phyloP scores from a whole-genome alignment of 768 basidiomycete genomes.

The Rhodotorula diobovata region DNA sequence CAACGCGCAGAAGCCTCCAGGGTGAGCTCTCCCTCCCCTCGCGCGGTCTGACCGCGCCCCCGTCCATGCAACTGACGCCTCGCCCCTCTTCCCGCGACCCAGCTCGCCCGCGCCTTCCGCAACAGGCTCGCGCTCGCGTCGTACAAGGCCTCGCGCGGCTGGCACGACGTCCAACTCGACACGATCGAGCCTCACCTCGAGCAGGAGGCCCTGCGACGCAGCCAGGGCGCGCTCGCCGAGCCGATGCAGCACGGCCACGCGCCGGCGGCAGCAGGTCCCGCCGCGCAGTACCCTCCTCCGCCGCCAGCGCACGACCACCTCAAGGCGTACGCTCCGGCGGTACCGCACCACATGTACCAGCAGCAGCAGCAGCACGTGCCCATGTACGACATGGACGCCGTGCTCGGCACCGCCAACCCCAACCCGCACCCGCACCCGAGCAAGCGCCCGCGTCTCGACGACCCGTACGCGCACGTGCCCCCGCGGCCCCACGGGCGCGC shows the following conservation, averaged over 20 bases:
- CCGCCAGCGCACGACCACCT: background rate
- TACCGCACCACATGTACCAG: background rate
- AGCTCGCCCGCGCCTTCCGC: slow-evolving; percentile 40
- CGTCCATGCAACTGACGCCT: background rate
- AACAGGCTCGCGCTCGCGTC: slow-evolving; percentile 39
- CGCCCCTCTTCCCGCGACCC: background rate
- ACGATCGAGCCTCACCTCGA: slow-evolving; percentile 38
- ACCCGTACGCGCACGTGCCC: no score
- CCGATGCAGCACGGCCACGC: background rate
- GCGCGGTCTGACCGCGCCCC: background rate
- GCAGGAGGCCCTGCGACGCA: slow-evolving; percentile 17
- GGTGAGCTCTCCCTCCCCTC: slow-evolving; percentile 2
- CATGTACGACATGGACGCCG: slow-evolving; percentile 16
- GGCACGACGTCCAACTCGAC: slow-evolving; percentile 36
- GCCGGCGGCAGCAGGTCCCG: background rate
- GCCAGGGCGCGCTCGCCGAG: background rate
- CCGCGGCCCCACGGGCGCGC: no score
- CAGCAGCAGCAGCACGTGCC: background rate
- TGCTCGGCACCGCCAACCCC: background rate
- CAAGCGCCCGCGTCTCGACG: slow-evolving; percentile 10
- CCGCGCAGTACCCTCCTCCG: no score
- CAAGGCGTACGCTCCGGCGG: background rate
- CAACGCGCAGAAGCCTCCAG: slow-evolving; percentile 26
- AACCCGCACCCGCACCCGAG: background rate
- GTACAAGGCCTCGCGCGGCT: slow-evolving; percentile 40